These are phyloP conservation scores for Rhynchospora pubera DNA, from an alignment of 176 grass and related monocot species.

Conservation along the genomic window DNA sequence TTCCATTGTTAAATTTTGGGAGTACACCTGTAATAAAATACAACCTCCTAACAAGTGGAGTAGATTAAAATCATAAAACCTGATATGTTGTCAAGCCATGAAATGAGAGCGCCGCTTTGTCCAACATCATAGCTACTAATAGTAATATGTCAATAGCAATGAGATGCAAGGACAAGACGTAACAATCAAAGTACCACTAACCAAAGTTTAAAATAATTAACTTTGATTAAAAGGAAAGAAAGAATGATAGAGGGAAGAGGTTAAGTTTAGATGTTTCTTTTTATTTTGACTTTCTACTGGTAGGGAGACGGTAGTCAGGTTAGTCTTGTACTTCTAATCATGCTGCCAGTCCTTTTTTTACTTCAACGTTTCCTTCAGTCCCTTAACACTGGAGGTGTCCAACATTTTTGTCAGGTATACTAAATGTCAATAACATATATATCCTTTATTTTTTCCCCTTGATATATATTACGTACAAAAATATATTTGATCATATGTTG, in stretches of 20 bases:
- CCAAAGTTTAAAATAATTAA: slow-evolving; percentile 8
- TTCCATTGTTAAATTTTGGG: not conserved
- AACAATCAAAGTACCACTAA: not conserved
- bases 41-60: not conserved
- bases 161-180: not conserved
- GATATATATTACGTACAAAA: not conserved
- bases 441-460: not conserved
- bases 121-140: not conserved
- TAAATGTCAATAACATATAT: not conserved
- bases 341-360: not conserved
- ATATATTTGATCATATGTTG: not conserved
- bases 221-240: slow-evolving; percentile 26
- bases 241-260: slow-evolving; percentile 17
- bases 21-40: not conserved
- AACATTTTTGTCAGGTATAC: not conserved
- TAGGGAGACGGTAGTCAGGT: slow-evolving; percentile 10
- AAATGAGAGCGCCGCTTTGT: not conserved
- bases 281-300: slow-evolving; percentile 19
- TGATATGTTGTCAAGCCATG: not conserved
- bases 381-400: not conserved
- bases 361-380: not conserved
- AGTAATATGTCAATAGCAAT: not conserved
- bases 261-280: slow-evolving; percentile 4
- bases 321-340: slow-evolving; percentile 5
- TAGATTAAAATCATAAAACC: not conserved